Base-by-base conservation (phyloP, 2,329 filamentous ascomycete genomes). In the Pyrenophora tritici-repentis region DNA sequence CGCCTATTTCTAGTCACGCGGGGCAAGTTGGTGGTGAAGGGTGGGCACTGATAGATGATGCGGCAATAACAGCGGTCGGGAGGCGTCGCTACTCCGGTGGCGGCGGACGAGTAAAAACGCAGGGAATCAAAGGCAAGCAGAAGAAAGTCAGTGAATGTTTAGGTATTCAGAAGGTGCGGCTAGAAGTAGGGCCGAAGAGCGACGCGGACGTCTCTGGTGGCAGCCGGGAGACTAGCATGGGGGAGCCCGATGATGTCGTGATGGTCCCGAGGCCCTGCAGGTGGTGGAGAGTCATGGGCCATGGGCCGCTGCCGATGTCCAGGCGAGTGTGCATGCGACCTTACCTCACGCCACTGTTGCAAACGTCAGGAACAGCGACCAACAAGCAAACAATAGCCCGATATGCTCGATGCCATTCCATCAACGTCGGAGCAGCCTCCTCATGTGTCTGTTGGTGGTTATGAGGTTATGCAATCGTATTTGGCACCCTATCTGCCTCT, bases 21-120 rank as follows among this genome's bases (percentile, higher is more conserved):
- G 44, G 44, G 44, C 31, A 46, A 32, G 51, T 33, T 24, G 37
- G 34, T 39, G 45, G 37, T 35, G 39, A 50, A 47, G 42, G 12
- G 40, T 31, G 46, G 48, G 40, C 20, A 43, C 26, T 20, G 40
- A 41, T 56, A 35, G 52, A 55, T 63, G 59, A 62, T 55, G 58
- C 56, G 55, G 55, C 57, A 48, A 57, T 56, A 53, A 50, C 44
- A 48, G 29, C 26, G 42, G 45, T n/a, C 56, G 47, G 41, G 47
- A 47, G 37, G 39, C 37, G 44, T 45, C 41, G 52, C 48, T 46
- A 48, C 42, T 26, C n/a, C 18, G n/a, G 32, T 39, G 38, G 42
- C 44, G 35, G 36, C 6, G n/a, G 17, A 40, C 37, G 16, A 47
- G 16, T 22, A 20, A 24, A 18, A 39, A 24, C 31, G 32, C 20